Conservation (phyloP, 768 basidiomycete species). For the Xerocomellus chrysenteron region DNA sequence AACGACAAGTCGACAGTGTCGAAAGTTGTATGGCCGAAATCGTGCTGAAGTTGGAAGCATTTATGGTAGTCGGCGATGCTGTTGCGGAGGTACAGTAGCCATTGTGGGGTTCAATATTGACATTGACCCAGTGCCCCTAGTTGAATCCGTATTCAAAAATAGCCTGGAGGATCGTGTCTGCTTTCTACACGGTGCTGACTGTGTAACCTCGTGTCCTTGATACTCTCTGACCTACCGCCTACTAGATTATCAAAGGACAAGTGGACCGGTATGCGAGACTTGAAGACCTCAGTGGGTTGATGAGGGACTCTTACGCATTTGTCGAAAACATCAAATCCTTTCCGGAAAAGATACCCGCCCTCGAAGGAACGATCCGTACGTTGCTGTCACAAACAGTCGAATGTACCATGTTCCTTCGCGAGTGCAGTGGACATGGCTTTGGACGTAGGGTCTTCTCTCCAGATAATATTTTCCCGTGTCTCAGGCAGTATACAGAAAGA, state of each 20-base stretch:
- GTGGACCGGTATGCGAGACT: constrained; percentile 26
- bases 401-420: constrained; percentile 37
- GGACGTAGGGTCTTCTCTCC: constrained; percentile 21
- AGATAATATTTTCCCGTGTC: neutral
- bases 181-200: constrained; percentile 26
- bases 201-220: neutral
- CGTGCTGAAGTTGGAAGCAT: constrained; percentile 23
- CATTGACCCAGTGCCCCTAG: constrained; percentile 5
- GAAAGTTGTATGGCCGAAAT: constrained; percentile 22
- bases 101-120: neutral
- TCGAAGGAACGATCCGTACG: constrained; percentile 27
- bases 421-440: constrained; percentile 36
- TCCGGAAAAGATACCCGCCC: constrained; percentile 25
- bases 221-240: constrained; percentile 2
- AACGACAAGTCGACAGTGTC: constrained; percentile 2
- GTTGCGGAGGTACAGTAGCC: constrained; percentile 18
- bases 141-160: constrained; percentile 27
- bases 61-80: constrained; percentile 24
- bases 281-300: constrained; percentile 27
- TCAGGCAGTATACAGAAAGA: constrained; percentile 16
- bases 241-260: constrained; percentile 31
- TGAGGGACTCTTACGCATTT: constrained; percentile 34
- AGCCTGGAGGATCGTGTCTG: constrained; percentile 29
- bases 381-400: constrained; percentile 36
- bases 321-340: constrained; percentile 30